Evolutionary conservation across 2,329 filamentous ascomycete genomes (phyloP).

Genomic region (Rasamsonia emersonii): DNA sequence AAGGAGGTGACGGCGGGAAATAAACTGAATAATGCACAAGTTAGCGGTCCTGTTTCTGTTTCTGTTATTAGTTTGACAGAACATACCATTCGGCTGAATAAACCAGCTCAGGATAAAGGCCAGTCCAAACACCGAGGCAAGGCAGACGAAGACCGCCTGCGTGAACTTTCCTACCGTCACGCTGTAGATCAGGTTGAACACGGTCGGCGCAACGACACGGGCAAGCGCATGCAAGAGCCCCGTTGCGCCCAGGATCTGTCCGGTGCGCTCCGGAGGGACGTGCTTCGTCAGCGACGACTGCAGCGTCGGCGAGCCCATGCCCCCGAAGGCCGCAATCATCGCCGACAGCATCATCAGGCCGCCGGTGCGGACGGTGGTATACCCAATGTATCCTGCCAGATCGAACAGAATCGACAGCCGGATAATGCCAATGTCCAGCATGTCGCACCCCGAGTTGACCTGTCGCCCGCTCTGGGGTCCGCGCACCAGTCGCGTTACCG

Average conservation of each 20-base stretch:
- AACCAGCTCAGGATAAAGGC: conserved; percentile 61
- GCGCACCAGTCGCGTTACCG: conserved; percentile 68
- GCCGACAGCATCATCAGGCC: conserved; percentile 63
- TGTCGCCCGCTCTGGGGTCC: conserved; percentile 26
- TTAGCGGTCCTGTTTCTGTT: no score
- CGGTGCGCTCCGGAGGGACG: conserved; percentile 70
- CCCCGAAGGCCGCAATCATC: conserved; percentile 66
- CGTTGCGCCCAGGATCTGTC: conserved; percentile 78
- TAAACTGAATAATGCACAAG: no score
- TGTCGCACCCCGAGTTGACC: conserved; percentile 61
- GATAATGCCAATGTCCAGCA: conserved; percentile 68
- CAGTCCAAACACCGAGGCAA: conserved; percentile 57
- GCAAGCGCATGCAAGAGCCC: conserved; percentile 78
- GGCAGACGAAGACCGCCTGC: conserved; percentile 72
- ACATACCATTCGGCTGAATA: conserved; percentile 66
- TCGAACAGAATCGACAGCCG: conserved; percentile 69
- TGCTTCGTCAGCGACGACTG: conserved; percentile 86
- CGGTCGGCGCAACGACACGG: conserved; percentile 66
- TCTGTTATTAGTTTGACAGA: no score
- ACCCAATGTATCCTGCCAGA: conserved; percentile 65
- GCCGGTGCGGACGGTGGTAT: conserved; percentile 55
- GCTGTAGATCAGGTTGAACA: conserved; percentile 83
- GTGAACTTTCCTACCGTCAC: conserved; percentile 68
- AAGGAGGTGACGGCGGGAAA: no score
- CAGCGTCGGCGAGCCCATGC: conserved; percentile 75